phyloP scores from a whole-genome alignment of 805 yeast genomes.

The Deakozyma indianensis region DNA sequence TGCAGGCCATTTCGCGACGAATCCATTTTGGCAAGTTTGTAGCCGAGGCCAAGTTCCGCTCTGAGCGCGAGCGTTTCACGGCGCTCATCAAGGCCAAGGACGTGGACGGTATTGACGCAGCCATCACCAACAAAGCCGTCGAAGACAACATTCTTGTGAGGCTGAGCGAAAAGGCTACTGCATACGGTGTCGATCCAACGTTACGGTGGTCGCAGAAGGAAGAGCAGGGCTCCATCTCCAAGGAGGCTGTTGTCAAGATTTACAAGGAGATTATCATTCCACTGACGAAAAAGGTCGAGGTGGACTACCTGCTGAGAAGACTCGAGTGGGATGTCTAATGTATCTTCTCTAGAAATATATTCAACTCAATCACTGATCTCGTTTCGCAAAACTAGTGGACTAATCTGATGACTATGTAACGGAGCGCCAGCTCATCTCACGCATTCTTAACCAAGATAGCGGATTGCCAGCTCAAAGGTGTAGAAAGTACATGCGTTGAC shows the following conservation, averaged over 20 bases:
- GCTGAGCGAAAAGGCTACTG: slow-evolving; percentile 63
- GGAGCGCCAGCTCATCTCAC: no score
- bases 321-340: slow-evolving; percentile 32
- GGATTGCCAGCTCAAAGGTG: slow-evolving; percentile 75
- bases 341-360: no score
- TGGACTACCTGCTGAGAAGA: slow-evolving; percentile 77
- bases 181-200: slow-evolving; percentile 81
- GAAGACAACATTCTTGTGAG: slow-evolving; percentile 74
- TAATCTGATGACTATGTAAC: no score
- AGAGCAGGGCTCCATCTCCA: slow-evolving; percentile 60
- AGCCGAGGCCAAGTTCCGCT: slow-evolving; percentile 82
- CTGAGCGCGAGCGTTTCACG: slow-evolving; percentile 49
- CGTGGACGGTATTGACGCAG: slow-evolving; percentile 54
- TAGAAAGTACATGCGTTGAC: slow-evolving; percentile 96
- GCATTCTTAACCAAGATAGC: slow-evolving; percentile 18
- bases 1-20: slow-evolving; percentile 81
- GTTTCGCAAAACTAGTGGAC: no score
- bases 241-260: slow-evolving; percentile 67
- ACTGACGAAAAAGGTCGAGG: slow-evolving; percentile 87
- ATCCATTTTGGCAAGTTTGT: slow-evolving; percentile 96
- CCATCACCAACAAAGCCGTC: slow-evolving; percentile 78
- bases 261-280: slow-evolving; percentile 87
- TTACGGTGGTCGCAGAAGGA: slow-evolving; percentile 48
- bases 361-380: no score
- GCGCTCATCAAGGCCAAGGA: slow-evolving; percentile 53